These are phyloP conservation scores for Vigna hirtella DNA, from an alignment of 306 rosid species.

Conservation along the genomic window DNA sequence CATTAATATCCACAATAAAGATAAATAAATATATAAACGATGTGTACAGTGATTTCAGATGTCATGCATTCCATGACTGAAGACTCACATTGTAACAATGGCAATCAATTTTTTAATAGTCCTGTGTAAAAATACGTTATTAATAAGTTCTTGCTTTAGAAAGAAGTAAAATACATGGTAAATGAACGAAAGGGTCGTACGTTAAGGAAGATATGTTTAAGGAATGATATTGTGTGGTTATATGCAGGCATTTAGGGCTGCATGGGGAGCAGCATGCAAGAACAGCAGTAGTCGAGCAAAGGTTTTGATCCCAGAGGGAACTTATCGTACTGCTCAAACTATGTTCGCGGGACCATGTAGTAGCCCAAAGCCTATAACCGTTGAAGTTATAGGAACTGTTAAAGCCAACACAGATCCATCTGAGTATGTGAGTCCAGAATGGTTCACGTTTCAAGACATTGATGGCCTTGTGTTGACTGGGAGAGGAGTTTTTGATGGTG, in stretches of 20 bases:
- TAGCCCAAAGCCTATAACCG: slow-evolving; percentile 52
- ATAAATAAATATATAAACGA: too few species aligned
- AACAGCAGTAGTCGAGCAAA: slow-evolving; percentile 45
- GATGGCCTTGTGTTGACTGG: slow-evolving; percentile 59
- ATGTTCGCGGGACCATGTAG: slow-evolving; percentile 74
- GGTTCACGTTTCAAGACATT: slow-evolving; percentile 60
- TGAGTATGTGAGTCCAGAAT: slow-evolving; percentile 56
- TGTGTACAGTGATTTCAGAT: too few species aligned
- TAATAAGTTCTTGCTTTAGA: too few species aligned
- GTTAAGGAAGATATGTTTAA: background rate
- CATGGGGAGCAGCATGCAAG: slow-evolving; percentile 77
- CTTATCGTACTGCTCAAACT: slow-evolving; percentile 57
- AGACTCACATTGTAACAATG: too few species aligned
- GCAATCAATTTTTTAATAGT: too few species aligned
- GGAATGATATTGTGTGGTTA: background rate
- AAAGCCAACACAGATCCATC: slow-evolving; percentile 59
- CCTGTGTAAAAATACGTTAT: too few species aligned
- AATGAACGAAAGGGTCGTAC: background rate
- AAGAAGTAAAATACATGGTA: background rate
- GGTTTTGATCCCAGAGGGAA: slow-evolving; percentile 67
- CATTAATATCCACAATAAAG: too few species aligned
- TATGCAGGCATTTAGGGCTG: slow-evolving; percentile 67
- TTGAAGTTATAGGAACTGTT: slow-evolving; percentile 60
- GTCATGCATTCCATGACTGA: too few species aligned
- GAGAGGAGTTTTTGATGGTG: slow-evolving; percentile 71